These are phyloP conservation scores for Ophiognomonia clavigignenti-juglandacearum DNA, from an alignment of 2,329 filamentous ascomycete species.

Conservation along the genomic window DNA sequence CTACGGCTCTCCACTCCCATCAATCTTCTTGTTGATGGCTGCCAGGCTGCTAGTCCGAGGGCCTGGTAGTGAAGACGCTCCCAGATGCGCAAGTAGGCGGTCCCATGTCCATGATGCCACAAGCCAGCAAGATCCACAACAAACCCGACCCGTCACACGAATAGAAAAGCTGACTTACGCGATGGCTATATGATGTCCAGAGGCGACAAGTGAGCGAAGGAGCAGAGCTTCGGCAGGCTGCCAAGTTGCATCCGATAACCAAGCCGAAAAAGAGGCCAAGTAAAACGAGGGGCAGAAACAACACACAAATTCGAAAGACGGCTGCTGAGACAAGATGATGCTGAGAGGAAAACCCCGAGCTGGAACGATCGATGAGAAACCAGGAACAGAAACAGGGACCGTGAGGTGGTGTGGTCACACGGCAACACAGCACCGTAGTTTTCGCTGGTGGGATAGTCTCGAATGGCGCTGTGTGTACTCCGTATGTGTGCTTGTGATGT, in stretches of 20 bases:
- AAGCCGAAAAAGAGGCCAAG: not conserved
- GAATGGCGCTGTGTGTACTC: not conserved
- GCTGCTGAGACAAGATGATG: slow-evolving; percentile 4
- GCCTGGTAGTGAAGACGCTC: no score
- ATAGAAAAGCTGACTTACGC: not conserved
- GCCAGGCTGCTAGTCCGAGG: no score
- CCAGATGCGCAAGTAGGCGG: no score
- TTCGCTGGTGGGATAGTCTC: not conserved
- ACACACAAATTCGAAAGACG: slow-evolving; percentile 1
- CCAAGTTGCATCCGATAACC: slow-evolving; percentile 1
- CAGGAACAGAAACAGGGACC: no score
- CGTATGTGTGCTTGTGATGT: no score
- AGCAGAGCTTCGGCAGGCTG: not conserved
- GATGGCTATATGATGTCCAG: not conserved
- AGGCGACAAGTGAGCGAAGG: slow-evolving; percentile 2
- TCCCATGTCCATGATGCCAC: no score
- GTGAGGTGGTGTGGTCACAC: slow-evolving; percentile 10
- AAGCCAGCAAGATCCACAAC: no score
- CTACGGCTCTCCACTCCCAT: no score
- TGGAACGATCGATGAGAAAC: slow-evolving; percentile 8
- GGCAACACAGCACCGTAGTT: slow-evolving; percentile 5
- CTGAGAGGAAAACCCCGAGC: not conserved
- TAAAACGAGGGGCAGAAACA: not conserved
- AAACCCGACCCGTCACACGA: not conserved
- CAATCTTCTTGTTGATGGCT: no score